Percentiles rank a stretch among this genome's conserved stretches.
phyloP scores from a whole-genome alignment of 768 basidiomycete genomes.

The Boletus insuetus region DNA sequence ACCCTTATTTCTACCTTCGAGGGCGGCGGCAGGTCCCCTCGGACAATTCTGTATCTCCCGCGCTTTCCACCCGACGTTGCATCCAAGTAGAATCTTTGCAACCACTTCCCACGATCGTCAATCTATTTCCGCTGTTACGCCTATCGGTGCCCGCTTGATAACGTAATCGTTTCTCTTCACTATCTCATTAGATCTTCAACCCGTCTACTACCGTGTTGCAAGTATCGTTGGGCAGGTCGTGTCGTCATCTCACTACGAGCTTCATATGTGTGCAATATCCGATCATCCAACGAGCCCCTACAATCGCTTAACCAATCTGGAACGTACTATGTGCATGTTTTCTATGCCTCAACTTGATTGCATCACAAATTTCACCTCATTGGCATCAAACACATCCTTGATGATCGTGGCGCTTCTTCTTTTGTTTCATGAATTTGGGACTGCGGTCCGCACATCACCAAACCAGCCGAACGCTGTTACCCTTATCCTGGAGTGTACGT shows the following conservation, averaged over 20 bases:
- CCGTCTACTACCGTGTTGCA: too few species aligned
- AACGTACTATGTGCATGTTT: background rate
- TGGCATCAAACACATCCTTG: background rate
- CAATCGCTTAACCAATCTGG: too few species aligned
- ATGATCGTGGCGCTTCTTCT: background rate
- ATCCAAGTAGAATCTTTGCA: background rate
- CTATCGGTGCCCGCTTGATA: slow-evolving; percentile 3
- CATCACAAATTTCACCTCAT: background rate
- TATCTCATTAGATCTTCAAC: too few species aligned
- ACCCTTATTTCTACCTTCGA: too few species aligned
- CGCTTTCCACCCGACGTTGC: slow-evolving; percentile 5
- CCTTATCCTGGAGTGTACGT: background rate
- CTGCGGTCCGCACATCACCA: background rate
- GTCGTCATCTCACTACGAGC: background rate
- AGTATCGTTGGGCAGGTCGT: too few species aligned
- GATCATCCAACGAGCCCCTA: too few species aligned
- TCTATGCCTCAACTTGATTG: background rate
- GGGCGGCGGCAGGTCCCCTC: too few species aligned
- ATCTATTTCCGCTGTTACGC: slow-evolving; percentile 2
- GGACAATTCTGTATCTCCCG: background rate
- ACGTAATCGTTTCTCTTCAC: background rate
- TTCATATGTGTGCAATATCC: background rate
- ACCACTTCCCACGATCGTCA: slow-evolving; percentile 3
- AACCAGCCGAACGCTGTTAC: background rate
- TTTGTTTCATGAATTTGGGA: background rate